Percentiles rank a stretch among this genome's conserved stretches.
These are phyloP conservation scores for Globisporangium mamillatum DNA, from an alignment of 352 stramenopile genomes.

Conservation along the genomic window DNA sequence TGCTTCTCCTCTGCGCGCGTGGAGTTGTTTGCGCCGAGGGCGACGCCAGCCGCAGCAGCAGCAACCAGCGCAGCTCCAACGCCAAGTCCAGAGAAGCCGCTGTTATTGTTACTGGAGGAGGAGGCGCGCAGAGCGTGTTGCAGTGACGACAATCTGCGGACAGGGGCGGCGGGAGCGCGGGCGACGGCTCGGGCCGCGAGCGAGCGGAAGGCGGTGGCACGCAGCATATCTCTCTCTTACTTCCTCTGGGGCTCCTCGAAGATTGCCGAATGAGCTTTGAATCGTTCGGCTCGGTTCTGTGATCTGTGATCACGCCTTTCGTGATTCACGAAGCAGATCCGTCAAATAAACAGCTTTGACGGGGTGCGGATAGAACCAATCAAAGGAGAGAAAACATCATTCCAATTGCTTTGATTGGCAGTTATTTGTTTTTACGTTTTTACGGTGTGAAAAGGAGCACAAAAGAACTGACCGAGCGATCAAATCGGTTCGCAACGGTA, in stretches of 20 bases:
- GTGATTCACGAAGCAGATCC: neutral
- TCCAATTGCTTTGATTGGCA: neutral
- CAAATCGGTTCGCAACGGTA: neutral
- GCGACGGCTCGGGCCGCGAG: neutral
- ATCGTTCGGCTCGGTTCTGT: neutral
- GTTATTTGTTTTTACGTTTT: neutral
- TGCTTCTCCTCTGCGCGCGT: slow-evolving; percentile 20
- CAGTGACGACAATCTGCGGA: slow-evolving; percentile 5
- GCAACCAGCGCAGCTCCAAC: slow-evolving; percentile 14
- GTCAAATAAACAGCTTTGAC: neutral
- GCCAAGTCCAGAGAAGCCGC: slow-evolving; percentile 1
- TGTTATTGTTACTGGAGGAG: slow-evolving; percentile 1
- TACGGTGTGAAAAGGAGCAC: neutral
- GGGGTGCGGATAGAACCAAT: neutral
- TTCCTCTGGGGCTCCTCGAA: neutral
- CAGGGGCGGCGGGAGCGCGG: neutral
- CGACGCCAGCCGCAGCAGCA: slow-evolving; percentile 19
- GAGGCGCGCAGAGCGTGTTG: neutral
- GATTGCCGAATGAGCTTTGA: slow-evolving; percentile 1
- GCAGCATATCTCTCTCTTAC: slow-evolving; percentile 8
- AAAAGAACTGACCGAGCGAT: neutral
- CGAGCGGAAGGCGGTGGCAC: slow-evolving; percentile 15
- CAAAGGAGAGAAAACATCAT: neutral
- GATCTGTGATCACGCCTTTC: neutral
- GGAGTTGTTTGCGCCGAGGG: slow-evolving; percentile 9